Evolutionary conservation across 176 grass and related monocot genomes (phyloP).

Genomic region (Puccinellia tenuiflora): DNA sequence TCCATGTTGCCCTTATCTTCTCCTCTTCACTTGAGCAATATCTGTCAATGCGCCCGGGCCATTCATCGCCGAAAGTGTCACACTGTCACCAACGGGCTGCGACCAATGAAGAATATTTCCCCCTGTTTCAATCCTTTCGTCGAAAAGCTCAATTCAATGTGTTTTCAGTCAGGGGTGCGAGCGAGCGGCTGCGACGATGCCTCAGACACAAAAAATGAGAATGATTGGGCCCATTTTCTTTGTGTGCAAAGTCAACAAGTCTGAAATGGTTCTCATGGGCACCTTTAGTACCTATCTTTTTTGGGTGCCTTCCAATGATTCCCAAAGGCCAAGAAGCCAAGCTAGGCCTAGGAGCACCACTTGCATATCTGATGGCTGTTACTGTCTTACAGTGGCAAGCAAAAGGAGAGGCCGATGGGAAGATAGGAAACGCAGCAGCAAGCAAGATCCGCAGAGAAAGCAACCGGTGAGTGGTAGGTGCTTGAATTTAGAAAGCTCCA

Average conservation of each 20-base stretch:
- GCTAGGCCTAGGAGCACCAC: conserved; percentile 22
- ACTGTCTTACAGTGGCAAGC: conserved; percentile 3
- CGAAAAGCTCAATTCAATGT: conserved; percentile 10
- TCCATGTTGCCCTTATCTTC: conserved; percentile 21
- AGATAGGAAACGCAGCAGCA: conserved; percentile 2
- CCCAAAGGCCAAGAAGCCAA: conserved; percentile 33
- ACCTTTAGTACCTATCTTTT: conserved; percentile 3
- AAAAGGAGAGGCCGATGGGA: conserved; percentile 18
- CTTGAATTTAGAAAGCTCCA: conserved; percentile 7
- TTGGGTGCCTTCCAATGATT: conserved; percentile 31
- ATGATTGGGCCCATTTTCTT: not conserved
- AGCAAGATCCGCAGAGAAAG: conserved; percentile 14
- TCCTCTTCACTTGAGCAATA: not conserved
- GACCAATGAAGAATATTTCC: conserved; percentile 23
- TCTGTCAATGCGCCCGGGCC: not conserved
- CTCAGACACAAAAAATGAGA: not conserved
- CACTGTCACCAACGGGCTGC: not conserved
- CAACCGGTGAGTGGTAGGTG: not conserved
- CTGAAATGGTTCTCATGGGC: not conserved
- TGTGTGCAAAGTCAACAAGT: conserved; percentile 16
- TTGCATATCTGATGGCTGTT: conserved; percentile 21
- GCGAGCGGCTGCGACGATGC: conserved; percentile 2
- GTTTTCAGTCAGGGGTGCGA: not conserved
- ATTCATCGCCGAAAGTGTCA: conserved; percentile 31
- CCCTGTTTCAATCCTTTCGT: conserved; percentile 9